Conservation (phyloP, 2,329 filamentous ascomycete genomes). For the Colletotrichum kahawae region DNA sequence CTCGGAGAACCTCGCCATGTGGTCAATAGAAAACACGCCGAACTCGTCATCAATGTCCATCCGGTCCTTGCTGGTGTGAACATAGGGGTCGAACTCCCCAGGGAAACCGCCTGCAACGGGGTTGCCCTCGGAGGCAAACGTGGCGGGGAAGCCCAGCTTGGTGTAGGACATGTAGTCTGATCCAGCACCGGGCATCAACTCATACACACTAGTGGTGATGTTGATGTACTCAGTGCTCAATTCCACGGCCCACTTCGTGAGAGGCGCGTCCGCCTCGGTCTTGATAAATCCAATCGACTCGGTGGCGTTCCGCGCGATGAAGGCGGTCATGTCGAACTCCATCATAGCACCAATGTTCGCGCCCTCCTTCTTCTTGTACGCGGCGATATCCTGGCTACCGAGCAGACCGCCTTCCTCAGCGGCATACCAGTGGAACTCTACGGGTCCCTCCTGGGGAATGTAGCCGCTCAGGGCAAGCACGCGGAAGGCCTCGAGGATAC, state of each 20-base stretch:
- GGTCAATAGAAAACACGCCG: slow-evolving; percentile 42
- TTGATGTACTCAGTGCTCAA: slow-evolving; percentile 41
- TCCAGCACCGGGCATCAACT: slow-evolving; percentile 34
- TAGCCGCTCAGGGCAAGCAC: slow-evolving; percentile 59
- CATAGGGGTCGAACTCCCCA: slow-evolving; percentile 42
- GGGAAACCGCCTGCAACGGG: slow-evolving; percentile 33
- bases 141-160: slow-evolving; percentile 40
- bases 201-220: slow-evolving; percentile 38
- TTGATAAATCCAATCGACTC: slow-evolving; percentile 44
- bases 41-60: slow-evolving; percentile 41
- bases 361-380: slow-evolving; percentile 65
- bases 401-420: slow-evolving; percentile 76
- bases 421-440: slow-evolving; percentile 84
- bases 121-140: slow-evolving; percentile 43
- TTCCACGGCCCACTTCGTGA: slow-evolving; percentile 39
- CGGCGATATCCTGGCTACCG: slow-evolving; percentile 69
- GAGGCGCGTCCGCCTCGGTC: slow-evolving; percentile 38
- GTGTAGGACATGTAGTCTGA: slow-evolving; percentile 48
- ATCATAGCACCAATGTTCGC: slow-evolving; percentile 76
- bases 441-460: slow-evolving; percentile 40
- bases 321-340: slow-evolving; percentile 56
- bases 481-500: slow-evolving; percentile 74
- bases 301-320: slow-evolving; percentile 38
- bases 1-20: slow-evolving; percentile 45
- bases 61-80: slow-evolving; percentile 40